Evolutionary conservation across 305 asterid species (phyloP).

Genomic region (Salvia sclarea): DNA sequence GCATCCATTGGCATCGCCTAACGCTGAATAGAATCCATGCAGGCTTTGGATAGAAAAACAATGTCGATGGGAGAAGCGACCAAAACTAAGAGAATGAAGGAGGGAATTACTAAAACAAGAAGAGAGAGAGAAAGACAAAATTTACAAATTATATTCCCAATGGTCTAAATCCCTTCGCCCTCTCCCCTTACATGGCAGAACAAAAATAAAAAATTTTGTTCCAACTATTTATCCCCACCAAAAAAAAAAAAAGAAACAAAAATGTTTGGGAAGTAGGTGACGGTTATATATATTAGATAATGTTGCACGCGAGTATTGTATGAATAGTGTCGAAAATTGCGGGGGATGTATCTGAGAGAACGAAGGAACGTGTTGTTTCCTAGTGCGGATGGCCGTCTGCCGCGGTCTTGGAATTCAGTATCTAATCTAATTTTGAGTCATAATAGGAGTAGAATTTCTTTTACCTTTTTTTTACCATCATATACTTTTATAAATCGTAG

Average conservation of each 20-base stretch:
- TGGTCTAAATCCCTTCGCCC: slow-evolving; percentile 18
- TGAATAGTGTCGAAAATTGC: slow-evolving; percentile 32
- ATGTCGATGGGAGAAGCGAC: not conserved
- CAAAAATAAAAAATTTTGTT: not conserved
- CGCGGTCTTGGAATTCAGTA: slow-evolving; percentile 22
- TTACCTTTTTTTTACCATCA: not conserved
- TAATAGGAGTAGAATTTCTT: slow-evolving; percentile 15
- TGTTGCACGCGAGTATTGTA: not conserved
- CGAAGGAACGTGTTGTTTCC: slow-evolving; percentile 32
- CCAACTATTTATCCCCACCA: not conserved
- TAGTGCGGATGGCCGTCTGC: slow-evolving; percentile 30
- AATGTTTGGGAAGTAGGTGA: not conserved
- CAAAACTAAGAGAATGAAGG: not conserved
- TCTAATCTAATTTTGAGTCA: not conserved
- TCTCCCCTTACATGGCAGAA: slow-evolving; percentile 18
- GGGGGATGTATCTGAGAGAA: slow-evolving; percentile 30
- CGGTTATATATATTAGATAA: not conserved
- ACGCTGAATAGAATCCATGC: slow-evolving; percentile 29
- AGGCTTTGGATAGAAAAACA: not conserved
- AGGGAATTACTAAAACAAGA: slow-evolving; percentile 15
- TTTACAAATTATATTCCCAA: not conserved
- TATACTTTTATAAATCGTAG: not conserved
- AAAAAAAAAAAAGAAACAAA: not conserved
- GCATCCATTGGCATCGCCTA: slow-evolving; percentile 31
- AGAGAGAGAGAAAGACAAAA: not conserved